phyloP scores from a whole-genome alignment of 805 yeast species.

The Ogataea pini region DNA sequence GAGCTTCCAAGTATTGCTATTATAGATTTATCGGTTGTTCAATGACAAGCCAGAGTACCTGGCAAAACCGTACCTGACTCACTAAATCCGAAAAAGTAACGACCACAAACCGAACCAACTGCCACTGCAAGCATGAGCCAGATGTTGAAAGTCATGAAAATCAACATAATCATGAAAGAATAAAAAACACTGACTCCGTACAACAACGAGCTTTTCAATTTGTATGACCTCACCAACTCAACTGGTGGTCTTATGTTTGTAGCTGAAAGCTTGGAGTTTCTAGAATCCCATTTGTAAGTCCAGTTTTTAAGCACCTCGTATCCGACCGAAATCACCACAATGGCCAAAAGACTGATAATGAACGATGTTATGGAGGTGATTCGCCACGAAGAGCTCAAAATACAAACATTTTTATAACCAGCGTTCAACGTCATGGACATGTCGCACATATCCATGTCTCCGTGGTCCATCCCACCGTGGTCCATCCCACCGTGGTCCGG shows the following conservation, averaged over 20 bases:
- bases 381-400: slow-evolving; percentile 43
- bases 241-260: slow-evolving; percentile 14
- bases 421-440: slow-evolving; percentile 45
- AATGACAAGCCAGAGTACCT: slow-evolving; percentile 32
- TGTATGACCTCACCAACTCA: slow-evolving; percentile 23
- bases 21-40: slow-evolving; percentile 1
- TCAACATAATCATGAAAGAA: slow-evolving; percentile 47
- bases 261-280: slow-evolving; percentile 13
- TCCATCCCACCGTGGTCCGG: slow-evolving; percentile 19
- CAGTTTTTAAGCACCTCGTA: slow-evolving; percentile 40
- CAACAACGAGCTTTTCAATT: slow-evolving; percentile 32
- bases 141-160: slow-evolving; percentile 49
- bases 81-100: slow-evolving; percentile 31
- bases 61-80: slow-evolving; percentile 13
- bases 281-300: slow-evolving; percentile 24
- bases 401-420: slow-evolving; percentile 46
- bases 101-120: slow-evolving; percentile 43
- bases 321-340: slow-evolving; percentile 35
- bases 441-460: slow-evolving; percentile 33
- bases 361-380: slow-evolving; percentile 37
- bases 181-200: slow-evolving; percentile 45
- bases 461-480: slow-evolving; percentile 21
- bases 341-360: slow-evolving; percentile 35
- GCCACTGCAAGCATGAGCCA: slow-evolving; percentile 48
- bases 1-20: too few species aligned